Evolutionary conservation across 805 yeast species (phyloP).

Genomic region (Spathaspora sp.): DNA sequence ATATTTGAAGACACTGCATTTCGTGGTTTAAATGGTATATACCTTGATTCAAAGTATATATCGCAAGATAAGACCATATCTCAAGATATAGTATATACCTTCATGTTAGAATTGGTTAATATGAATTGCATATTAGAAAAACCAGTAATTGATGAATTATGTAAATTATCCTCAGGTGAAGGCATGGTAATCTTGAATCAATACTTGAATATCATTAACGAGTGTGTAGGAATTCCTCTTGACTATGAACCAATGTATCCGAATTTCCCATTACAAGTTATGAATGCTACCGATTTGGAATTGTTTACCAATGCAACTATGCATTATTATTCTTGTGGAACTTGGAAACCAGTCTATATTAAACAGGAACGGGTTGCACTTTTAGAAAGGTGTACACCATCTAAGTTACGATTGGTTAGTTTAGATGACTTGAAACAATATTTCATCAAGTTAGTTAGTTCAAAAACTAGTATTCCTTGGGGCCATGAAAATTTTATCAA

Average conservation of each 20-base stretch:
- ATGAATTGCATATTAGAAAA: neutral
- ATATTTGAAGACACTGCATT: conserved; percentile 1
- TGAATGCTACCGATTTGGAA: conserved; percentile 4
- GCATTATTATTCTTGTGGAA: conserved; percentile 6
- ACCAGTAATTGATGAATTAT: neutral
- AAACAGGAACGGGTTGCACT: conserved; percentile 3
- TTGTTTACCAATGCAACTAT: conserved; percentile 6
- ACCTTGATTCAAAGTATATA: neutral
- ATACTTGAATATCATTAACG: neutral
- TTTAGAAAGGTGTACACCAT: conserved; percentile 2
- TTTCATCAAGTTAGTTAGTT: conserved; percentile 4
- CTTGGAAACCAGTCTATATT: neutral
- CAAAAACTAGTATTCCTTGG: conserved; percentile 8
- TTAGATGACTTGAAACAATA: conserved; percentile 5
- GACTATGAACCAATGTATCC: conserved; percentile 8
- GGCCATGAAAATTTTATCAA: conserved; percentile 10
- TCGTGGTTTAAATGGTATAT: neutral
- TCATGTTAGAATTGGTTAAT: neutral
- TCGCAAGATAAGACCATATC: neutral
- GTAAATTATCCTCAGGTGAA: neutral
- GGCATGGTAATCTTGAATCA: neutral
- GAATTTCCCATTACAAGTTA: conserved; percentile 10
- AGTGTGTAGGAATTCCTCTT: too few relatives aligned
- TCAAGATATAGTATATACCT: neutral
- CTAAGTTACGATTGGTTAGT: neutral